Evolutionary conservation across 805 yeast species (phyloP).

Genomic region (Blastobotrys muscicola): DNA sequence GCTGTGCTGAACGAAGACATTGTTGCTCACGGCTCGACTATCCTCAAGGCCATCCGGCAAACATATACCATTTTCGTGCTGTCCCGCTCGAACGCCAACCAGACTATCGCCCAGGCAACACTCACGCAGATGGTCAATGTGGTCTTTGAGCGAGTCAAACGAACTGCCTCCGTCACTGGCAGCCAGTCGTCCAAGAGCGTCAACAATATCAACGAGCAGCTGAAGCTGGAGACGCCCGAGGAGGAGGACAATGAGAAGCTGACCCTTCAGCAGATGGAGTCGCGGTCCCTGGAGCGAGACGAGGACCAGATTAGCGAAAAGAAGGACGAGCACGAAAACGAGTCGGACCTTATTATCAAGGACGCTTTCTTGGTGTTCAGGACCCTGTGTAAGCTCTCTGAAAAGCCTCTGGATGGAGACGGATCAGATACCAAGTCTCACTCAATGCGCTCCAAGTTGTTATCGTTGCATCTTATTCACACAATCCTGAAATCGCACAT

Average conservation of each 20-base stretch:
- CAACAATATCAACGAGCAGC: neutral
- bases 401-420: conserved; percentile 59
- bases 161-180: neutral
- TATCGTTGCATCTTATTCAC: conserved; percentile 81
- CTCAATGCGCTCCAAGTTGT: conserved; percentile 80
- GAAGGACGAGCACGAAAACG: conserved; percentile 41
- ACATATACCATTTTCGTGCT: conserved; percentile 86
- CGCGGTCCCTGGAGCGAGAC: conserved; percentile 8
- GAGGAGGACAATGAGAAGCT: conserved; percentile 10
- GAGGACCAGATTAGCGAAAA: conserved; percentile 22
- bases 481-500: conserved; percentile 78
- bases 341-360: conserved; percentile 47
- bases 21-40: conserved; percentile 83
- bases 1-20: conserved; percentile 72
- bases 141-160: conserved; percentile 64
- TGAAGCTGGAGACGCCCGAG: neutral
- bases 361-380: conserved; percentile 91
- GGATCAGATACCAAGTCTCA: conserved; percentile 71
- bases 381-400: conserved; percentile 88
- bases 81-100: conserved; percentile 73
- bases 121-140: conserved; percentile 82
- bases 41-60: conserved; percentile 84
- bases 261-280: conserved; percentile 26
- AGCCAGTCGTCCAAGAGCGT: neutral
- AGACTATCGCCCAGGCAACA: conserved; percentile 91